phyloP scores from a whole-genome alignment of 768 basidiomycete species.

The Boletus patriciae region DNA sequence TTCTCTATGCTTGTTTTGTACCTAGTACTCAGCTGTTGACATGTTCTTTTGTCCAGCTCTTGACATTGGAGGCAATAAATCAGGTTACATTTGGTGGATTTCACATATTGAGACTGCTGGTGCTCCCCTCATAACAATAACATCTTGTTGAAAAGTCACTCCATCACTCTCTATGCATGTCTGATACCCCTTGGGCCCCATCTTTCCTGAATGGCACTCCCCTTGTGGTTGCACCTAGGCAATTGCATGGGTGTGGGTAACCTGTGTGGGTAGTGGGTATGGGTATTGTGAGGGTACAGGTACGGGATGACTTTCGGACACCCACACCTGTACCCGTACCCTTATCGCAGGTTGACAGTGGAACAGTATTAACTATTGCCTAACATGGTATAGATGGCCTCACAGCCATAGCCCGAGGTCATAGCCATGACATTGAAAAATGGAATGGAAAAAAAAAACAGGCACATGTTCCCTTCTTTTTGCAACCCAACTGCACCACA shows the following conservation, averaged over 20 bases:
- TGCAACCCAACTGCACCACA: not conserved
- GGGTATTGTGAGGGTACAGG: not conserved
- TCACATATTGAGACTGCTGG: slow-evolving; percentile 1
- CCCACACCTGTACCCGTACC: not conserved
- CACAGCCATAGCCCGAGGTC: not conserved
- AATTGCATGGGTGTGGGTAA: no score
- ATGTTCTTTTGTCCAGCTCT: not conserved
- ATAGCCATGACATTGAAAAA: not conserved
- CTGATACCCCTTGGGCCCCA: slow-evolving; percentile 29
- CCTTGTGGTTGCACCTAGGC: no score
- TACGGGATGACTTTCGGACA: not conserved
- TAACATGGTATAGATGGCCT: not conserved
- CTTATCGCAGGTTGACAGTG: not conserved
- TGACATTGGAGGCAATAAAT: not conserved
- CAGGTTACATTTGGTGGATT: slow-evolving; percentile 2
- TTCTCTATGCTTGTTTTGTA: not conserved
- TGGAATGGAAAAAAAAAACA: not conserved
- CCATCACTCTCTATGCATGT: slow-evolving; percentile 24
- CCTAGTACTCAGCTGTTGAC: slow-evolving; percentile 3
- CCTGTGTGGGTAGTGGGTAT: not conserved
- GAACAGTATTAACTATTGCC: not conserved
- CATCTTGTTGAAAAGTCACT: slow-evolving; percentile 17
- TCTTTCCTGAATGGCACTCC: no score
- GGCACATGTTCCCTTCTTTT: not conserved
- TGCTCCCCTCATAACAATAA: slow-evolving; percentile 8